These are phyloP conservation scores for Monilinia aucupariae DNA, from an alignment of 2,329 filamentous ascomycete species.

Conservation along the genomic window DNA sequence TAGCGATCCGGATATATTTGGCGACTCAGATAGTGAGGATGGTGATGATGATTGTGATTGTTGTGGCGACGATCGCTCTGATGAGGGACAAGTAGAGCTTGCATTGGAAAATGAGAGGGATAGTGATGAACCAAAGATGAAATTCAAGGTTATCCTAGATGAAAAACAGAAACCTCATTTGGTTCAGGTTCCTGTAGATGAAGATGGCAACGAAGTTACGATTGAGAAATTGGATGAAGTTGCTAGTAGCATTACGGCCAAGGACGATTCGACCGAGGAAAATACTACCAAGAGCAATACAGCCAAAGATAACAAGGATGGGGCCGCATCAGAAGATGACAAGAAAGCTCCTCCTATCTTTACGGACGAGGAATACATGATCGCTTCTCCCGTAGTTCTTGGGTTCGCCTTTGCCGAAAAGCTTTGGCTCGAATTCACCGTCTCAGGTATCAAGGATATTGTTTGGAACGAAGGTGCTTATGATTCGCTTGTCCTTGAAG, in stretches of 20 bases:
- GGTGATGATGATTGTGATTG: constrained; percentile 30
- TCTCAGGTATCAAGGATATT: constrained; percentile 74
- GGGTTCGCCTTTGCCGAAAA: constrained; percentile 87
- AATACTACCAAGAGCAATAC: no score
- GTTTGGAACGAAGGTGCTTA: constrained; percentile 81
- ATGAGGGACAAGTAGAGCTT: constrained; percentile 33
- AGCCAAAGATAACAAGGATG: constrained; percentile 23
- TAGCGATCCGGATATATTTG: constrained; percentile 59
- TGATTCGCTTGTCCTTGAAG: constrained; percentile 68
- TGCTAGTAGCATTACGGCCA: constrained; percentile 29
- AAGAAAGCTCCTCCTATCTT: constrained; percentile 49
- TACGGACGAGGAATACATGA: constrained; percentile 76
- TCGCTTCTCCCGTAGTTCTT: constrained; percentile 77
- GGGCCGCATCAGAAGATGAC: constrained; percentile 23
- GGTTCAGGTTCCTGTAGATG: constrained; percentile 51
- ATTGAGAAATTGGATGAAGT: constrained; percentile 55
- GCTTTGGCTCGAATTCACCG: constrained; percentile 81
- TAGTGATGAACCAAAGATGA: constrained; percentile 35
- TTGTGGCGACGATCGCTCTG: constrained; percentile 37
- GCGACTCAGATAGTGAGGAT: constrained; percentile 44
- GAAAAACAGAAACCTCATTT: constrained; percentile 47
- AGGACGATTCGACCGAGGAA: constrained; percentile 8
- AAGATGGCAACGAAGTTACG: constrained; percentile 49
- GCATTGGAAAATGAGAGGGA: constrained; percentile 24
- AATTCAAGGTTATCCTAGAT: constrained; percentile 37